Base-by-base conservation (phyloP, 345 rosid species). In the Excoecaria cochinchinensis region DNA sequence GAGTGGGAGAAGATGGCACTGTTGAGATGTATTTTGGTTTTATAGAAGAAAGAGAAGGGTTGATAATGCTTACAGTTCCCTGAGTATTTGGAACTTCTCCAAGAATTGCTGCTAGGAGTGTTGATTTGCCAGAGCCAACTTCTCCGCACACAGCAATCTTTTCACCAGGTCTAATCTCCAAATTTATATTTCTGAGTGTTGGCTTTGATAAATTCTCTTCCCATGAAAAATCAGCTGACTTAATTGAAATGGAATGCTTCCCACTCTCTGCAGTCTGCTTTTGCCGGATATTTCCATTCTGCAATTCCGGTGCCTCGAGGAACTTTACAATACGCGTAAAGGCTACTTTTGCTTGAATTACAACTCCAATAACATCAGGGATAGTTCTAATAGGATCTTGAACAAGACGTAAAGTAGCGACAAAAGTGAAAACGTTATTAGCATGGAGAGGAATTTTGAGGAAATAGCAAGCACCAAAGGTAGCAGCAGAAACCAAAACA, bases 101-200 rank as follows among this genome's bases (percentile, higher is more conserved):
- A 39, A 95, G 97, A 84, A 95, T 90, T 25, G 97, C 92, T 31
- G 97, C 90, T 75, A 95, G 69, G 78, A 92, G 88, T 67, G 99
- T 95, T 7, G 99, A 95, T 85, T 95, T 95, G 5, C 99, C 99
- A 0, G 99, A 91, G 68, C 97, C 99, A 80, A 95, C 99, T 85
- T 92, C 97, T 70, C 97, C 99, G 64, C 99, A 95, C 51, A 95
- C 84, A 15, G 99, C 97, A 9, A 95, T 86, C 84, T 92, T 95
- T 74, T 86, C 90, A 48, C 92, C 90, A 71, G 82, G 82, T 75
- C 74, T 83, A 75, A 89, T 86, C 79, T 82, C 87, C 69, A 95
- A 76, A 80, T 42, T 82, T 74, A 91, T 84, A 79, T 85, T 86
- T 77, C 88, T 88, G 31, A 95, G 81, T 50, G 94, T 90, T 16